Evolutionary conservation across 805 yeast genomes (phyloP).

Genomic region (Myxozyma melibiosi): DNA sequence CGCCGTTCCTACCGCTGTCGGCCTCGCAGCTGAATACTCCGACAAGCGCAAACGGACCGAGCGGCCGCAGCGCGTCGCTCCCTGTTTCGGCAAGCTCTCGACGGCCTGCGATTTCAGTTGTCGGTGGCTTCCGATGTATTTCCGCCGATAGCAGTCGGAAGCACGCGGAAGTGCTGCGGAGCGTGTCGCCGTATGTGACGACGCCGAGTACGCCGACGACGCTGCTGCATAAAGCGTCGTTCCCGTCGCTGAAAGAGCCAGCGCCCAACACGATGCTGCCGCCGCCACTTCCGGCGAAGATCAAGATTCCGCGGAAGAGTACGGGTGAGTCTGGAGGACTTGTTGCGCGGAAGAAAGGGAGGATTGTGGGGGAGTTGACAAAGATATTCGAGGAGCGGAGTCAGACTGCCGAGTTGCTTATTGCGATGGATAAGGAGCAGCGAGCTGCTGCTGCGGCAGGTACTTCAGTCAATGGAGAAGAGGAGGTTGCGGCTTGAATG

Average conservation of each 20-base stretch:
- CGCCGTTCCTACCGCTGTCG: constrained; percentile 6
- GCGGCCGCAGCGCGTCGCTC: constrained; percentile 1
- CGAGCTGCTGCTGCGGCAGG: background rate
- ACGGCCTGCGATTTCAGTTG: constrained; percentile 18
- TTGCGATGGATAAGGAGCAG: constrained; percentile 20
- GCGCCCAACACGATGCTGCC: background rate
- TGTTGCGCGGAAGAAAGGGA: constrained; percentile 26
- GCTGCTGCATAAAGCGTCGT: background rate
- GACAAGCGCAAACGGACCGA: background rate
- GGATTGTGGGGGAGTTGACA: constrained; percentile 32
- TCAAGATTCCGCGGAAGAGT: background rate
- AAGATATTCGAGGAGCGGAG: constrained; percentile 33
- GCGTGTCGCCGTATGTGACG: constrained; percentile 29
- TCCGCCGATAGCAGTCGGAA: constrained; percentile 19
- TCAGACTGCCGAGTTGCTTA: constrained; percentile 31
- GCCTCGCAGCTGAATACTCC: background rate
- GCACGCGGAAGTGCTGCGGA: constrained; percentile 23
- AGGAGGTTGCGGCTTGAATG: background rate
- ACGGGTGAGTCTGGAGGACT: background rate
- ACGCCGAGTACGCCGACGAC: constrained; percentile 11
- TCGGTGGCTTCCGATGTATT: constrained; percentile 32
- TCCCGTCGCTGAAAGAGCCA: constrained; percentile 2
- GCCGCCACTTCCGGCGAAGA: constrained; percentile 17
- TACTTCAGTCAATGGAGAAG: background rate
- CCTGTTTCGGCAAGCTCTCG: constrained; percentile 10